phyloP scores from a whole-genome alignment of 495 filamentous ascomycete genomes.

The Tuber aestivum region DNA sequence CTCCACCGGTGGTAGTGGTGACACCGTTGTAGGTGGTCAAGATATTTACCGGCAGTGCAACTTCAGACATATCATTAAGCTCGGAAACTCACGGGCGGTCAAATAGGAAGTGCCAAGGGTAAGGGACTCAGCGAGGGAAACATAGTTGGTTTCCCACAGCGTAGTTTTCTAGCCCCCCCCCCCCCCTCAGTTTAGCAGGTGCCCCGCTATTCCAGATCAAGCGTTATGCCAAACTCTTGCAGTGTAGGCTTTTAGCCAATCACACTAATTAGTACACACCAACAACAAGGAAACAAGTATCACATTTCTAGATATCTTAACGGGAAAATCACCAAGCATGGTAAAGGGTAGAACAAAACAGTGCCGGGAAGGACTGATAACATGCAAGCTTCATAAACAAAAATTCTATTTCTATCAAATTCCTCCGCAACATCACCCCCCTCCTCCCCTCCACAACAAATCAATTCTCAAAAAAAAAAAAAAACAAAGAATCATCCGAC shows the following conservation, averaged over 20 bases:
- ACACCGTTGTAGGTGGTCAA: neutral
- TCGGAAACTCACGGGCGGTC: neutral
- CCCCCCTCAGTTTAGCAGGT: neutral
- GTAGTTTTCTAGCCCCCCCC: neutral
- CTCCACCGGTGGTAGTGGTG: neutral
- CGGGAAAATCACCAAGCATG: neutral
- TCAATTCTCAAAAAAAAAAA: neutral
- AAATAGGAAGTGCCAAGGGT: neutral
- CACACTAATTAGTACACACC: neutral
- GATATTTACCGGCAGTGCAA: neutral
- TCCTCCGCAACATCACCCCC: neutral
- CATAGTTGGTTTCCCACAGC: neutral
- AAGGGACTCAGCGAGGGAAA: neutral
- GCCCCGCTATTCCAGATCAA: neutral
- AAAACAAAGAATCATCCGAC: neutral
- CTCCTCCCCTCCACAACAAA: neutral
- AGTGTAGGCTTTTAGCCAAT: neutral
- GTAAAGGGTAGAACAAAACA: neutral
- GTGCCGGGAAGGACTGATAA: neutral
- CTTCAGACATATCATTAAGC: neutral
- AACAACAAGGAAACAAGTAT: neutral
- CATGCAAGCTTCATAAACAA: neutral
- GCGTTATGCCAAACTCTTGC: neutral
- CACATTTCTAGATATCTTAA: neutral
- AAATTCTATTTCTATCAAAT: neutral